Evolutionary conservation across 306 rosid genomes (phyloP).

Genomic region (Oemleria cerasiformis): DNA sequence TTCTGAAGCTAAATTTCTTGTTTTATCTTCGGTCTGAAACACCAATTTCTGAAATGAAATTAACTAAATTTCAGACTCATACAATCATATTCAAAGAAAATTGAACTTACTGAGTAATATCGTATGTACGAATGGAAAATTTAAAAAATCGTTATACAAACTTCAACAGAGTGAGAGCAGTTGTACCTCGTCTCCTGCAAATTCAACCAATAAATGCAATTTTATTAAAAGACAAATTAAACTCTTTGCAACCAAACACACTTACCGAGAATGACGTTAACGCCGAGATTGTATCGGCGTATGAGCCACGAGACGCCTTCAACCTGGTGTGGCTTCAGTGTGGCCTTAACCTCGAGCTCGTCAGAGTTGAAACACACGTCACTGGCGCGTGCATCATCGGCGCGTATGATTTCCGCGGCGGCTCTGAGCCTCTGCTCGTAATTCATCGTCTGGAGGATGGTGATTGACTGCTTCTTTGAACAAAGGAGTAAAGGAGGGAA

Average conservation of each 20-base stretch:
- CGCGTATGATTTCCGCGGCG: slow-evolving; percentile 47
- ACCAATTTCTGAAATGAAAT: not conserved
- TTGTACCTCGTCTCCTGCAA: slow-evolving; percentile 97
- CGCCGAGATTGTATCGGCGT: slow-evolving; percentile 73
- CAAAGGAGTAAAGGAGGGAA: not conserved
- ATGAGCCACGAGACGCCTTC: slow-evolving; percentile 91
- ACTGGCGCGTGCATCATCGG: slow-evolving; percentile 33
- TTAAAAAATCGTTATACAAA: too few relatives aligned
- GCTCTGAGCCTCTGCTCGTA: slow-evolving; percentile 63
- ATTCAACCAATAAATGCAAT: slow-evolving; percentile 10
- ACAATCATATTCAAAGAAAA: not conserved
- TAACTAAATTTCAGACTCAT: not conserved
- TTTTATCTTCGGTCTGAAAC: not conserved
- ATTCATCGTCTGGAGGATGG: slow-evolving; percentile 26
- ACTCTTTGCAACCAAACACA: slow-evolving; percentile 22
- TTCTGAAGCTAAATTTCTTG: not conserved
- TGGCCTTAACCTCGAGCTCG: slow-evolving; percentile 65
- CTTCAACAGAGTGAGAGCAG: slow-evolving; percentile 23
- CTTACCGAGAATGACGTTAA: slow-evolving; percentile 82
- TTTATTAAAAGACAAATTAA: not conserved
- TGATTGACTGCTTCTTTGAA: not conserved
- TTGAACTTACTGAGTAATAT: not conserved
- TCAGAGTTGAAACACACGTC: slow-evolving; percentile 27
- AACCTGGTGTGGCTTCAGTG: slow-evolving; percentile 76
- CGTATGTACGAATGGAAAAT: not conserved